Percentiles rank a stretch among this genome's conserved stretches.
These are phyloP conservation scores for Clitopilus passeckerianus DNA, from an alignment of 768 basidiomycete species.

Conservation along the genomic window DNA sequence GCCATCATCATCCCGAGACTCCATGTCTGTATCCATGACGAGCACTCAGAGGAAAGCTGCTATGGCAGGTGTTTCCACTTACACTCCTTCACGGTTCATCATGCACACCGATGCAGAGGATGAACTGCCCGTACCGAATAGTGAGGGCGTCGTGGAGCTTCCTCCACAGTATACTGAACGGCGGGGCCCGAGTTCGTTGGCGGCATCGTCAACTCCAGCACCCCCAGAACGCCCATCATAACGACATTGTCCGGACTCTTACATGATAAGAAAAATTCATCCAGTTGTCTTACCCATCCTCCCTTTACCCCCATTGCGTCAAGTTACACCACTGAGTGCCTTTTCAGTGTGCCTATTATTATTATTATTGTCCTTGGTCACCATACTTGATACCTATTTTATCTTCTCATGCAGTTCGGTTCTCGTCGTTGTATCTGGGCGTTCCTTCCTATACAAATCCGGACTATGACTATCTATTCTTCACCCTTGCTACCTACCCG, in stretches of 20 bases:
- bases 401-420: background rate
- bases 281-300: background rate
- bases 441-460: background rate
- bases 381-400: background rate
- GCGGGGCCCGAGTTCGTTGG: slow-evolving; percentile 19
- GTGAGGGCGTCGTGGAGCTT: slow-evolving; percentile 60
- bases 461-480: background rate
- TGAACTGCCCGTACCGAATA: slow-evolving; percentile 31
- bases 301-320: background rate
- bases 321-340: background rate
- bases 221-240: background rate
- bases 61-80: slow-evolving; percentile 39
- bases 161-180: slow-evolving; percentile 68
- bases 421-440: background rate
- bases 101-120: slow-evolving; percentile 71
- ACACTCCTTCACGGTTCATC: slow-evolving; percentile 51
- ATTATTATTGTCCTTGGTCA: background rate
- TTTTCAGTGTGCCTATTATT: background rate
- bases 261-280: background rate
- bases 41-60: slow-evolving; percentile 48
- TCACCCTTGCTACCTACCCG: background rate
- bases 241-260: background rate
- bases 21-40: slow-evolving; percentile 19
- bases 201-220: background rate
- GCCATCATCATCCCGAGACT: slow-evolving; percentile 12